Evolutionary conservation across 2,329 filamentous ascomycete genomes (phyloP).

Genomic region (Pestalotiopsis fici): DNA sequence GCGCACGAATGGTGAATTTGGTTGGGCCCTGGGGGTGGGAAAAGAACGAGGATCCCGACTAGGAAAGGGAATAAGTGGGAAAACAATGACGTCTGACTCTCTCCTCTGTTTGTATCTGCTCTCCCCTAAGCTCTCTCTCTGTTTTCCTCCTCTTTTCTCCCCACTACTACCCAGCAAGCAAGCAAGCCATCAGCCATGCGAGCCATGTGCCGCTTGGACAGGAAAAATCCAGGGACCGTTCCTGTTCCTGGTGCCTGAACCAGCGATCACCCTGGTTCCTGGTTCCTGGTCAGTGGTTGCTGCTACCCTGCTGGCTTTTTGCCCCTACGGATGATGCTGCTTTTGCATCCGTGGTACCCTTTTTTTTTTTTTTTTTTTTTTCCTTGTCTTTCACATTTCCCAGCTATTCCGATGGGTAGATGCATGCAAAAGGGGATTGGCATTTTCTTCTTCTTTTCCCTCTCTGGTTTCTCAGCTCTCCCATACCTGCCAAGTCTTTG

Average conservation of each 20-base stretch:
- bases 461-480: neutral
- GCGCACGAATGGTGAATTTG: neutral
- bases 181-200: neutral
- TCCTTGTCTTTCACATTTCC: neutral
- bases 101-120: neutral
- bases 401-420: neutral
- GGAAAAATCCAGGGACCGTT: neutral
- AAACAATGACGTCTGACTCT: neutral
- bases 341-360: too few relatives aligned
- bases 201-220: neutral
- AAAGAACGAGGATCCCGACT: neutral
- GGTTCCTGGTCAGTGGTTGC: neutral
- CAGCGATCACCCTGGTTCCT: neutral
- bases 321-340: too few relatives aligned
- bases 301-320: neutral
- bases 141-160: neutral
- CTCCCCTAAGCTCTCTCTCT: neutral
- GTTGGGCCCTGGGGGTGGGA: too few relatives aligned
- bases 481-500: neutral
- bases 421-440: neutral
- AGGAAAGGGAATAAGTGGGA: neutral
- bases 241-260: neutral
- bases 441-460: neutral
- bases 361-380: neutral
- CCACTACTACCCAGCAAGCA: neutral